Conservation (phyloP, 2,329 filamentous ascomycete species). For the Dryadomyces sulphureus region DNA sequence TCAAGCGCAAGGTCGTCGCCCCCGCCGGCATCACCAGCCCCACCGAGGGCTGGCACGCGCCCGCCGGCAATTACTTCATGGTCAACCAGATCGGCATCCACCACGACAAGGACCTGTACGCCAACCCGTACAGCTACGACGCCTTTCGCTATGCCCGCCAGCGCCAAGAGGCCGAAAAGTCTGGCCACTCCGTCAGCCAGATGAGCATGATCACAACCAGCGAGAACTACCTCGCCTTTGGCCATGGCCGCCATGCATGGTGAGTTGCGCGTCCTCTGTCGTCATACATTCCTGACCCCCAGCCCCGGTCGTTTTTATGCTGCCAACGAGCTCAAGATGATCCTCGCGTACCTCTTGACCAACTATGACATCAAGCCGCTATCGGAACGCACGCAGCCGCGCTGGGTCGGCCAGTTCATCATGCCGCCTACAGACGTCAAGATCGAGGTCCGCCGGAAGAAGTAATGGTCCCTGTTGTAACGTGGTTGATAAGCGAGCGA, state of each 20-base stretch:
- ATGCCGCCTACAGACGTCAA: conserved; percentile 20
- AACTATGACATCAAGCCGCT: conserved; percentile 37
- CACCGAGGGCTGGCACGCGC: conserved; percentile 28
- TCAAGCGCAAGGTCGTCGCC: conserved; percentile 29
- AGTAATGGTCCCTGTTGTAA: background rate
- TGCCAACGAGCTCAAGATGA: conserved; percentile 38
- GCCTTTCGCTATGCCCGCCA: conserved; percentile 31
- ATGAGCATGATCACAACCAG: conserved; percentile 39
- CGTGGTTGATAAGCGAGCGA: too few relatives aligned
- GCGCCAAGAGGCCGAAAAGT: conserved; percentile 19
- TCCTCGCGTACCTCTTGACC: conserved; percentile 32
- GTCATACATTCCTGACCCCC: background rate
- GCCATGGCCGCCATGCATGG: conserved; percentile 40
- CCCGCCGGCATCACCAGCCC: conserved; percentile 21
- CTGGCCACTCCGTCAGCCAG: conserved; percentile 16
- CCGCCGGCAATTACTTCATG: conserved; percentile 26
- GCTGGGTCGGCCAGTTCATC: conserved; percentile 30
- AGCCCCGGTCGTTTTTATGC: conserved; percentile 42
- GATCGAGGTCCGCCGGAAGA: conserved; percentile 15
- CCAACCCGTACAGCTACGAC: conserved; percentile 27
- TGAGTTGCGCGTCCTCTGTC: background rate
- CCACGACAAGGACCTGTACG: conserved; percentile 29
- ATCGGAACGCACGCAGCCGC: conserved; percentile 21
- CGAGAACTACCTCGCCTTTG: conserved; percentile 35
- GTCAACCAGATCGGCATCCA: conserved; percentile 29